Base-by-base conservation (phyloP, 305 asterid genomes). In the Fraxinus platypoda region DNA sequence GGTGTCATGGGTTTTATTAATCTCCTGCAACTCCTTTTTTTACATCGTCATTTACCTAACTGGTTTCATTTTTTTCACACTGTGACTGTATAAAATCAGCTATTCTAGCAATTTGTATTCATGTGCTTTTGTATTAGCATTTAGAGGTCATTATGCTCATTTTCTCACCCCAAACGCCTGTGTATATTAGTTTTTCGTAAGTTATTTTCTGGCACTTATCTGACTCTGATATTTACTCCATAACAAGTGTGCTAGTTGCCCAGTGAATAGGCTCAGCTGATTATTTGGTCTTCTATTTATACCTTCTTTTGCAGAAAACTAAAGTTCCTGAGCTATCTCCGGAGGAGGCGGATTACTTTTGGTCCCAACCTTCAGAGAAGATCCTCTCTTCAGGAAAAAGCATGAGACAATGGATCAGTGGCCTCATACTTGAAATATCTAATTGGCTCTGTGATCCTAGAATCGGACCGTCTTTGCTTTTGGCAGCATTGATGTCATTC, bases 391-490 rank as follows among this genome's bases (percentile, higher is more conserved):
- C 98, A 0, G 88, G 93, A 83, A 85, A 82, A 80, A 90, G 70
- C 85, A 52, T 92, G 86, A 91, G 85, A 80, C 88, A 85, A 52
- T 54, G 84, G 86, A 85, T 87, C 81, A 85, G 76, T 28, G 83
- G 79, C 83, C 76, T 92, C 75, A 19, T 86, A 66, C 76, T 86
- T 66, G 81, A 80, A 82, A 34, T 88, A 57, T 82, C 82, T 26
- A 91, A 92, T 88, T 78, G 86, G 86, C 86, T 91, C 2, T 86
- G 88, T 25, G 99, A 97, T 87, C 99, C 98, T 11, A 91, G 97
- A 81, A 89, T 97, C 46, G 99, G 99, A 12, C 99, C 99, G 35
- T 78, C 87, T 64, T 83, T 97, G 89, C 97, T 97, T 75, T 87
- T 97, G 92, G 89, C 74, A 71, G 97, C 99, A 75, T 77, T 92